Conservation (phyloP, 1,139 yeast species). For the Geotrichum macrosporum region DNA sequence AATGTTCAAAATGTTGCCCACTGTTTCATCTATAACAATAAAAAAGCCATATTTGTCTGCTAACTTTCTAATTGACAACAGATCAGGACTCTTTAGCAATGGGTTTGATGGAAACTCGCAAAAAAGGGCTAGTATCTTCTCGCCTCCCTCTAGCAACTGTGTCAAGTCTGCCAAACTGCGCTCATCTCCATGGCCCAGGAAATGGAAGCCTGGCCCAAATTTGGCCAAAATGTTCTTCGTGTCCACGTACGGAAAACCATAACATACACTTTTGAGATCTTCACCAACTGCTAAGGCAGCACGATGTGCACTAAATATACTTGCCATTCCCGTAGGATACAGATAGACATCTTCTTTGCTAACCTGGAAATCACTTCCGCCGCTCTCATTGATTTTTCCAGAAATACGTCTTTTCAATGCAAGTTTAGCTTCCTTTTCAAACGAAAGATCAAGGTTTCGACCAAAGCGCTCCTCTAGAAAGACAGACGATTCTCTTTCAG, state of each 20-base stretch:
- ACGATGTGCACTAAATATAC: conserved; percentile 80
- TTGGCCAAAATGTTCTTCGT: conserved; percentile 78
- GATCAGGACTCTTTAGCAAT: conserved; percentile 73
- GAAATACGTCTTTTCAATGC: conserved; percentile 75
- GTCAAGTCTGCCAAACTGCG: conserved; percentile 48
- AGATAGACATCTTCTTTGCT: conserved; percentile 68
- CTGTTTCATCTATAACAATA: conserved; percentile 87
- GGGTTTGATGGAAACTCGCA: conserved; percentile 97
- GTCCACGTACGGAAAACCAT: conserved; percentile 94
- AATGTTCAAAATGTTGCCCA: conserved; percentile 82
- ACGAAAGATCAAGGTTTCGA: conserved; percentile 73
- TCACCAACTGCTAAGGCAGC: conserved; percentile 45
- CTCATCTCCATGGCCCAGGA: conserved; percentile 80
- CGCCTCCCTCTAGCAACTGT: conserved; percentile 61
- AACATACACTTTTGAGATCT: conserved; percentile 66
- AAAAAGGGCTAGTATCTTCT: conserved; percentile 61
- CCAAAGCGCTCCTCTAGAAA: conserved; percentile 89
- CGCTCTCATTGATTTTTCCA: conserved; percentile 53
- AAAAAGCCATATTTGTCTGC: conserved; percentile 69
- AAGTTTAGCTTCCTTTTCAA: conserved; percentile 67
- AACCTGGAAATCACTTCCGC: conserved; percentile 26
- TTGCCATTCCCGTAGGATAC: conserved; percentile 89
- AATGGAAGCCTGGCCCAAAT: conserved; percentile 80
- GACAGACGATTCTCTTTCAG: conserved; percentile 53
- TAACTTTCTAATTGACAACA: conserved; percentile 56